phyloP scores from a whole-genome alignment of 495 filamentous ascomycete species.

The Trichoderma erinaceum region DNA sequence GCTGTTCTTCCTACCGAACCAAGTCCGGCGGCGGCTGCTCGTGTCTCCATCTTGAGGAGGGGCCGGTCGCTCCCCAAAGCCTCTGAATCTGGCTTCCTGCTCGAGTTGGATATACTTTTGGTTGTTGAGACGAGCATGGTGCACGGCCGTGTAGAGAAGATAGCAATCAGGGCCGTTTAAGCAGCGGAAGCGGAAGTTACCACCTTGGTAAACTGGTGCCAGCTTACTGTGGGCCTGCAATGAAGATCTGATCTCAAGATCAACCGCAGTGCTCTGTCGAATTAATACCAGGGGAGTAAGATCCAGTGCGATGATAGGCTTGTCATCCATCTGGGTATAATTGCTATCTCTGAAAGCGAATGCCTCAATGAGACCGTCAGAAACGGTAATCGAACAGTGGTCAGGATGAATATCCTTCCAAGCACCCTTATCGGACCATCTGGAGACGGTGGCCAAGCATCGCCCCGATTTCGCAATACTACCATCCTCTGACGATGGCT shows the following conservation, averaged over 20 bases:
- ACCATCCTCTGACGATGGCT: constrained; percentile 45
- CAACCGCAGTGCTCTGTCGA: constrained; percentile 80
- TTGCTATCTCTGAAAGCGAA: constrained; percentile 56
- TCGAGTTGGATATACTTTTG: constrained; percentile 82
- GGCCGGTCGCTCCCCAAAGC: constrained; percentile 38
- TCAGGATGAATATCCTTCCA: constrained; percentile 76
- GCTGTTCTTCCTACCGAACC: constrained; percentile 55
- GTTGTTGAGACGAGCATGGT: constrained; percentile 77
- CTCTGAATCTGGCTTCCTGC: constrained; percentile 45
- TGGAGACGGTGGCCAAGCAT: constrained; percentile 71
- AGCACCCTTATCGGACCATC: constrained; percentile 72
- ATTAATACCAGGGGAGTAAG: constrained; percentile 85
- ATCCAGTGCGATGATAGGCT: constrained; percentile 68
- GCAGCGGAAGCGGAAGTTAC: constrained; percentile 66
- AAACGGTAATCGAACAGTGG: constrained; percentile 73
- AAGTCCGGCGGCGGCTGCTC: constrained; percentile 36
- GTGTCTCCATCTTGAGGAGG: constrained; percentile 31
- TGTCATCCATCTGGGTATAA: constrained; percentile 23
- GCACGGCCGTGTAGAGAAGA: constrained; percentile 73
- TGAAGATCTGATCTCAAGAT: constrained; percentile 86
- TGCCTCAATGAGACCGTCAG: constrained; percentile 80
- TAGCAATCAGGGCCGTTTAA: constrained; percentile 70
- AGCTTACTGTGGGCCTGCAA: constrained; percentile 66
- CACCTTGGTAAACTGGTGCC: constrained; percentile 60
- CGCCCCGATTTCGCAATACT: constrained; percentile 35